Conservation (phyloP, 306 rosid genomes). For the Rosa chinensis region DNA sequence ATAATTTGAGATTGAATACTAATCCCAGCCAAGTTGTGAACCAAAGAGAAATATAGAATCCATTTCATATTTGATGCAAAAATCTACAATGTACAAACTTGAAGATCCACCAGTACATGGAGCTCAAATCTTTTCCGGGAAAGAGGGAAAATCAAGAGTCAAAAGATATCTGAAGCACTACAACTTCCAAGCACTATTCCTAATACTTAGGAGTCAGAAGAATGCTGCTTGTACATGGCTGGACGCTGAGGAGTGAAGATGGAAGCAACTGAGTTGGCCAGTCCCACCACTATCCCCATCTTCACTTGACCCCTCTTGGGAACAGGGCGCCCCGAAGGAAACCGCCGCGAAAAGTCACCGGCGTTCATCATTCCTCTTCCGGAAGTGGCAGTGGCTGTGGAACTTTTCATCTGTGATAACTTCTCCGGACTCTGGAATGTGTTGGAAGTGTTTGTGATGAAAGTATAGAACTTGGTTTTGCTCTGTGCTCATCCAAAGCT, state of each 20-base stretch:
- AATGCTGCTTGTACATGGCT: not conserved
- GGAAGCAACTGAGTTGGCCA: slow-evolving; percentile 68
- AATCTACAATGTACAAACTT: not conserved
- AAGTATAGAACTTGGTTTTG: not conserved
- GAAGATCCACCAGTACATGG: not conserved
- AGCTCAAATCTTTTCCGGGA: not conserved
- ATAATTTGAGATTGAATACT: not conserved
- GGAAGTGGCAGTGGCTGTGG: not conserved
- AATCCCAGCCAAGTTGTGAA: not conserved
- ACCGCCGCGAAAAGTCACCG: slow-evolving; percentile 27
- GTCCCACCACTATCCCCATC: slow-evolving; percentile 49
- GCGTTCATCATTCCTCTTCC: slow-evolving; percentile 32
- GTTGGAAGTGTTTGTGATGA: not conserved
- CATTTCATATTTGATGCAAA: not conserved
- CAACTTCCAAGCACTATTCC: not conserved
- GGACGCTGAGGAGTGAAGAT: slow-evolving; percentile 40
- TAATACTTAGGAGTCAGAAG: not conserved
- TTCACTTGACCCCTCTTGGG: slow-evolving; percentile 78
- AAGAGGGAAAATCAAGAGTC: not conserved
- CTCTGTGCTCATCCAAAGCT: not conserved
- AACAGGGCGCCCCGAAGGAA: slow-evolving; percentile 45
- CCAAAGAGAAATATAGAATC: not conserved
- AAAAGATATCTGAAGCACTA: not conserved
- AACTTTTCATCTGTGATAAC: slow-evolving; percentile 27
- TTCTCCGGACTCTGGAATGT: not conserved